Evolutionary conservation across 805 yeast species (phyloP), one percentile per base, ranked within the genome.

Genomic region (Cyberlindnera xylosilytica): DNA sequence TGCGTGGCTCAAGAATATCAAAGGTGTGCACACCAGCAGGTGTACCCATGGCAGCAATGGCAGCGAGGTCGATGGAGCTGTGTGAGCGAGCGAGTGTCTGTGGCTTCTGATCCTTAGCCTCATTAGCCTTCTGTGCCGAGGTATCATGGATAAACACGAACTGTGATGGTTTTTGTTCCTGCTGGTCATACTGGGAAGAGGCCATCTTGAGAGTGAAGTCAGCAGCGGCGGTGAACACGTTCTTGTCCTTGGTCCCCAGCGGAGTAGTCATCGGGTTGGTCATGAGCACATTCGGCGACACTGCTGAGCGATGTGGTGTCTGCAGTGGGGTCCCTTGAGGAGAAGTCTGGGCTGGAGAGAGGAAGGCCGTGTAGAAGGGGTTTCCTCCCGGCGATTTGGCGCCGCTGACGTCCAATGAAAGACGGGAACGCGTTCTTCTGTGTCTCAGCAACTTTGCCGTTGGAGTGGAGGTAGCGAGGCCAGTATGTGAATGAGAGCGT

Each of bases 331-430:
- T 50, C 8, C 38, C 39, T 3, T 49, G 33, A 17, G 57, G 56
- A 10, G 57, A 51, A 19, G 38, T 46, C 32, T 41, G 41, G 11
- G 28, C 38, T 47, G 79, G 78, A 13, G 76, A 67, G 34, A 70
- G 40, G 30, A 45, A 44, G 36, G 70, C 70, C 6, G 70, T 50
- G 53, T 72, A 73, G 53, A 73, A 74, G 9, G 79, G 78, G 49
- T 73, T 74, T 8, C 63, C 62, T 15, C 57, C 52, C 11, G 73
- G 72, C 1, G 72, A 66, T 49, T 59, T 63, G 11, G 19, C 31
- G 19, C 6, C 27, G 2, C 37, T 42, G 13, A 34, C 17, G 20
- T 44, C 48, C 17, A 44, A 34, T 3, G 33, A 61, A 59, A 16
- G 55, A 49, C 38, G 34, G 36, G 34, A 50, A 27, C 38, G 50